A percentile compares a stretch with the other conserved stretches of the same genome.
Conservation (phyloP, 1,139 yeast genomes). For the Kodamaea derodonti region DNA sequence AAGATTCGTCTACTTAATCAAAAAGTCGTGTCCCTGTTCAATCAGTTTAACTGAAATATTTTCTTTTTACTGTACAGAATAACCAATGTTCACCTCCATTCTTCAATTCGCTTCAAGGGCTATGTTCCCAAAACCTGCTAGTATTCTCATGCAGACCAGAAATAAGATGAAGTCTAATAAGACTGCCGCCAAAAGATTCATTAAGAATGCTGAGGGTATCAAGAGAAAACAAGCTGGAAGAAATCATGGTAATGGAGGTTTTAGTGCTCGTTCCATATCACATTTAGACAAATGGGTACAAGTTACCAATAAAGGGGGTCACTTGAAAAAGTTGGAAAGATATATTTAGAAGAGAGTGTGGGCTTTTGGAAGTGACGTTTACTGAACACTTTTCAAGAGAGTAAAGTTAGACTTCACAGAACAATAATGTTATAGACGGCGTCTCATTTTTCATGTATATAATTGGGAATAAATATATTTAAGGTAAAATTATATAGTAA, state of each 20-base stretch:
- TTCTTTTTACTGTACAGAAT: neutral
- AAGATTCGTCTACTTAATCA: neutral
- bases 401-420: neutral
- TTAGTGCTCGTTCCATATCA: slow-evolving; percentile 62
- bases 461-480: neutral
- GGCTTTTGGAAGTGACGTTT: neutral
- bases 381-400: neutral
- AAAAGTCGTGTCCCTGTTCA: slow-evolving; percentile 1
- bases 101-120: slow-evolving; percentile 6
- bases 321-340: slow-evolving; percentile 51
- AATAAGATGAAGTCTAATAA: slow-evolving; percentile 60
- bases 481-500: neutral
- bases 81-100: slow-evolving; percentile 3
- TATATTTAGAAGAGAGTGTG: slow-evolving; percentile 5
- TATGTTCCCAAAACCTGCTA: neutral
- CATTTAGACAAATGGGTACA: slow-evolving; percentile 61
- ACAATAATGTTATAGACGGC: neutral
- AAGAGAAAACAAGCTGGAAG: slow-evolving; percentile 78
- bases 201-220: slow-evolving; percentile 37
- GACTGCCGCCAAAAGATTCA: slow-evolving; percentile 53
- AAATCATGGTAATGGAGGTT: slow-evolving; percentile 91
- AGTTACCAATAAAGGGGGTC: slow-evolving; percentile 49
- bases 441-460: slow-evolving; percentile 1
- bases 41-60: neutral
- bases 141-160: slow-evolving; percentile 39